Percentiles rank a stretch among this genome's conserved stretches.
phyloP scores from a whole-genome alignment of 2,329 filamentous ascomycete genomes.

The Aschersonia sp. region DNA sequence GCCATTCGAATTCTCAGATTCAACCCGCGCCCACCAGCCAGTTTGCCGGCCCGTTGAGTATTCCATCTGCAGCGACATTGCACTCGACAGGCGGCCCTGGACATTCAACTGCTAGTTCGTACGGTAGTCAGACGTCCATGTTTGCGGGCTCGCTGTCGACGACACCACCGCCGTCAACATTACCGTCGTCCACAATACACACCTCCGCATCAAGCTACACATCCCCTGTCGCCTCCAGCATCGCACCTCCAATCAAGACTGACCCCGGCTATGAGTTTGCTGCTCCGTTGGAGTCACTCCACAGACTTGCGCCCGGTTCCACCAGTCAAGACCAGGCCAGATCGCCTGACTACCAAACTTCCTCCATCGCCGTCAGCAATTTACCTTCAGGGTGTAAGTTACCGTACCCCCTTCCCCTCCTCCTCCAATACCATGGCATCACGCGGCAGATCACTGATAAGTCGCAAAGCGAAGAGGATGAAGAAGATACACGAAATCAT shows the following conservation, averaged over 20 bases:
- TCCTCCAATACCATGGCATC: too few relatives aligned
- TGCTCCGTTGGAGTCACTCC: constrained; percentile 45
- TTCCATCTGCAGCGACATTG: constrained; percentile 8
- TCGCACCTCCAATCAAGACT: constrained; percentile 10
- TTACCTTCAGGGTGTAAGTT: constrained; percentile 35
- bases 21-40: constrained; percentile 17
- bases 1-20: constrained; percentile 52
- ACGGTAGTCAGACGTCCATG: constrained; percentile 30
- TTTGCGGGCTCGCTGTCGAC: constrained; percentile 26
- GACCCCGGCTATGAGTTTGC: constrained; percentile 33
- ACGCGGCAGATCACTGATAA: neutral
- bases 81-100: constrained; percentile 10
- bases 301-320: constrained; percentile 2
- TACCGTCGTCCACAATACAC: constrained; percentile 12
- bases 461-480: constrained; percentile 33
- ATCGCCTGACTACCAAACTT: constrained; percentile 8
- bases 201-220: constrained; percentile 16
- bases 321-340: constrained; percentile 1
- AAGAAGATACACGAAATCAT: constrained; percentile 63
- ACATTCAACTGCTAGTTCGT: constrained; percentile 20
- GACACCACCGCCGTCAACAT: constrained; percentile 14
- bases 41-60: constrained; percentile 19
- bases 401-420: neutral
- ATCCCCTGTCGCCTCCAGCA: constrained; percentile 16
- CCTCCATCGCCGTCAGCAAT: constrained; percentile 12